Evolutionary conservation across 2,329 filamentous ascomycete genomes (phyloP).

Genomic region (Colletotrichum somersetense): DNA sequence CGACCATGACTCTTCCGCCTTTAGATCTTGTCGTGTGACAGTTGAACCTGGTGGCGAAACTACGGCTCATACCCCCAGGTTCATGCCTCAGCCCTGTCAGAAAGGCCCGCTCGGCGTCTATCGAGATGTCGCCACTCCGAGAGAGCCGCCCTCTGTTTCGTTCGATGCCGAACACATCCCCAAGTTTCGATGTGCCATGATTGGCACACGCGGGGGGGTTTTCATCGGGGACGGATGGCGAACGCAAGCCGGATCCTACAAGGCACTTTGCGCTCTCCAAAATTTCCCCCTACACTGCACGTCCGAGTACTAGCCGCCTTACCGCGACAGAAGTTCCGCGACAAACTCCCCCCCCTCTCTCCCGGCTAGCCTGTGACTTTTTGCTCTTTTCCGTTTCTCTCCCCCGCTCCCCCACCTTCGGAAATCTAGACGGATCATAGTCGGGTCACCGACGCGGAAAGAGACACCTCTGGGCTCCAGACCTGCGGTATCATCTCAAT

Average conservation of each 20-base stretch:
- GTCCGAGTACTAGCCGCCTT: conserved; percentile 26
- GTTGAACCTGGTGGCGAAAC: conserved; percentile 25
- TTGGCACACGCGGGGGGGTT: not conserved
- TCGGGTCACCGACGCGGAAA: not conserved
- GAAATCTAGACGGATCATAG: no score
- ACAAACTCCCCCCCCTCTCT: conserved; percentile 3
- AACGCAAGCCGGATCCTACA: conserved; percentile 27
- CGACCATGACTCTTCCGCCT: conserved; percentile 10
- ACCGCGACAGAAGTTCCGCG: conserved; percentile 10
- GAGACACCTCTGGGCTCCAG: not conserved
- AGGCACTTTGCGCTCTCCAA: conserved; percentile 33
- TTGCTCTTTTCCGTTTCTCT: no score
- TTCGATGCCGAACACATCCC: not conserved
- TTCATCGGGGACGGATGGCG: not conserved
- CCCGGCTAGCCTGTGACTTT: not conserved
- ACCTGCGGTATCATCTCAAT: not conserved
- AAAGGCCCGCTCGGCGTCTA: conserved; percentile 27
- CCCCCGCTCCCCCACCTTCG: no score
- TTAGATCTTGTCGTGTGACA: conserved; percentile 22
- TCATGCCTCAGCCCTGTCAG: conserved; percentile 22
- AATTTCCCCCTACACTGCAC: not conserved
- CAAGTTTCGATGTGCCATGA: conserved; percentile 20
- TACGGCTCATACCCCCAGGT: conserved; percentile 32
- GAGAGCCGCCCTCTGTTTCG: not conserved
- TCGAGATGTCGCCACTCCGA: not conserved